These are phyloP conservation scores for Phialocephala sp. DNA, from an alignment of 2,329 filamentous ascomycete genomes.

Conservation along the genomic window DNA sequence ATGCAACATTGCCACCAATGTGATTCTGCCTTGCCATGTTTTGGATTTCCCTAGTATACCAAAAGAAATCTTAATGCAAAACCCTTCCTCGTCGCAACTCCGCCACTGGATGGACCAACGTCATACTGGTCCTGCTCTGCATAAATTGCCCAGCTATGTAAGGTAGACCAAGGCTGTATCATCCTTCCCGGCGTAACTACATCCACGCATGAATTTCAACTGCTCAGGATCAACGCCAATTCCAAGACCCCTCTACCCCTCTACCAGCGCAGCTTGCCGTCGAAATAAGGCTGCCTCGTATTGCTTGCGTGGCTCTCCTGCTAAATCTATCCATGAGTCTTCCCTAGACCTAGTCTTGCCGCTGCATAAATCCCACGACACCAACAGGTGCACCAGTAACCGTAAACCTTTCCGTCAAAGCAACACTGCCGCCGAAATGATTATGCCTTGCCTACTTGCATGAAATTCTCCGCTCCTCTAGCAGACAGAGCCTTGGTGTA, in stretches of 20 bases:
- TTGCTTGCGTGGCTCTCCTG: slow-evolving; percentile 26
- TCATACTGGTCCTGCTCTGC: slow-evolving; percentile 24
- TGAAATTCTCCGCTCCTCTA: slow-evolving; percentile 20
- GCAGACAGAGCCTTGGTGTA: slow-evolving; percentile 20
- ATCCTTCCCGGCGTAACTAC: slow-evolving; percentile 29
- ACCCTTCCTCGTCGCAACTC: slow-evolving; percentile 21
- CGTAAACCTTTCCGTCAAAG: slow-evolving; percentile 17
- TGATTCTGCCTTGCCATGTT: slow-evolving; percentile 26
- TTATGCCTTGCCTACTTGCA: slow-evolving; percentile 19
- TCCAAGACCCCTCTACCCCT: slow-evolving; percentile 17
- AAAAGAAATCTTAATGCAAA: slow-evolving; percentile 17
- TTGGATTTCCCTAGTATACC: slow-evolving; percentile 12
- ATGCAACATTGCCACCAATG: slow-evolving; percentile 16
- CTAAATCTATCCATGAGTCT: slow-evolving; percentile 21
- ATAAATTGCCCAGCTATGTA: slow-evolving; percentile 29
- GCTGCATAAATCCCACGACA: slow-evolving; percentile 22
- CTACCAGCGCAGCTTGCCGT: slow-evolving; percentile 23
- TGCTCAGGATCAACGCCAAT: slow-evolving; percentile 24
- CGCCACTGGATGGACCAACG: slow-evolving; percentile 24
- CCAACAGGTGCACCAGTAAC: slow-evolving; percentile 15
- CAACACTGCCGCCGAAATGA: slow-evolving; percentile 12
- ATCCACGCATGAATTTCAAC: slow-evolving; percentile 29
- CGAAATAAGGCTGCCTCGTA: slow-evolving; percentile 22
- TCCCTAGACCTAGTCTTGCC: slow-evolving; percentile 22
- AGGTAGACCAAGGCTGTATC: slow-evolving; percentile 21